Percentiles rank a stretch among this genome's conserved stretches.
These are phyloP conservation scores for Macrocybe gigantea DNA, from an alignment of 768 basidiomycete species.

Conservation along the genomic window DNA sequence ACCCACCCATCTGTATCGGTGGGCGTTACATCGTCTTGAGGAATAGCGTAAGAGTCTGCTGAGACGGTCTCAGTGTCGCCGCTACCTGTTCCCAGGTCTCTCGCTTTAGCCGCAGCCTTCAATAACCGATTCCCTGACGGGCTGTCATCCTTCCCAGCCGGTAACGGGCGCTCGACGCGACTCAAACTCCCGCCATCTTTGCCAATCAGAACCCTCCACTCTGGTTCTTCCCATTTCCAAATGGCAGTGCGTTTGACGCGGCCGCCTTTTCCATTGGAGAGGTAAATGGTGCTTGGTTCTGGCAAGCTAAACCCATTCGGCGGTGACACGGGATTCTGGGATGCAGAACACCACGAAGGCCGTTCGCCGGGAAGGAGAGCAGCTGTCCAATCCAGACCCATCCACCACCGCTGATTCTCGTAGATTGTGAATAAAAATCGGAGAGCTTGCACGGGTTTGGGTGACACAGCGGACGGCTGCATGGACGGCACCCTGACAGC, in stretches of 20 bases:
- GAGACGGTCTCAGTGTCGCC: conserved; percentile 8
- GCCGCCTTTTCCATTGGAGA: conserved; percentile 40
- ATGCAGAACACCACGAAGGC: conserved; percentile 74
- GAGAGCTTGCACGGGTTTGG: conserved; percentile 36
- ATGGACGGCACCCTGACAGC: conserved; percentile 32
- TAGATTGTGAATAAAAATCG: conserved; percentile 87
- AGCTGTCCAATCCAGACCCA: conserved; percentile 94
- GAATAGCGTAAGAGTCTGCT: conserved; percentile 21
- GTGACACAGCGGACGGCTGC: conserved; percentile 22
- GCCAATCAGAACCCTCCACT: conserved; percentile 76
- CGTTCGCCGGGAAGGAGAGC: conserved; percentile 87
- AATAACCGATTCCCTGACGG: conserved; percentile 33
- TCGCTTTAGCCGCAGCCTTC: conserved; percentile 50
- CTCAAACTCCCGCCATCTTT: conserved; percentile 46
- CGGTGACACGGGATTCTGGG: conserved; percentile 56
- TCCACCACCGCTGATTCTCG: conserved; percentile 97
- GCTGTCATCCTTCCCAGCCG: conserved; percentile 34
- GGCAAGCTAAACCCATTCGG: conserved; percentile 68
- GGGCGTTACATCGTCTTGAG: conserved; percentile 40
- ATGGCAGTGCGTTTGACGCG: conserved; percentile 66
- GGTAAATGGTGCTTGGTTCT: conserved; percentile 50
- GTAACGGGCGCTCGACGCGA: conserved; percentile 59
- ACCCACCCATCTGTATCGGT: conserved; percentile 92
- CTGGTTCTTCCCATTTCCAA: conserved; percentile 89
- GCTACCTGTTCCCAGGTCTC: conserved; percentile 25